Base-by-base conservation (phyloP, 2,329 filamentous ascomycete genomes). In the Aspergillus viridinutans region DNA sequence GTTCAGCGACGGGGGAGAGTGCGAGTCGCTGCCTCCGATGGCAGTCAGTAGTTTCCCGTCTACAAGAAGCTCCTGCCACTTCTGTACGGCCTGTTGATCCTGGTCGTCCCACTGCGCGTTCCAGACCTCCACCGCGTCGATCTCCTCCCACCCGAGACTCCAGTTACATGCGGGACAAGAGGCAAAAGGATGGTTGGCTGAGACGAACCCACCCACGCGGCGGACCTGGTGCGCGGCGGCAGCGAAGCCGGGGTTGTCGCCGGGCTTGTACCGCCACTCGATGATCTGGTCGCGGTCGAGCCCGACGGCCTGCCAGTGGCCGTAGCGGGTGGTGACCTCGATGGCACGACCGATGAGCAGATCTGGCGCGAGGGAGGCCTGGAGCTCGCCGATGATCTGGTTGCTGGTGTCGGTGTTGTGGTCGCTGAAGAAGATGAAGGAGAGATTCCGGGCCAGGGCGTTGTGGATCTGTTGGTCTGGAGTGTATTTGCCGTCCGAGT, bases 361-460 rank as follows among this genome's bases (percentile, higher is more conserved):
- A 29, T 60, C 50, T 7, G 61, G 60, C 17, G 62, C 63, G 14
- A 61, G 14, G 7, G 14, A 32, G 14, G 60, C 58, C 38, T 57
- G 58, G 52, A n/a, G n/a, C n/a, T n/a, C n/a, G 20, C 61, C 64
- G 42, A 59, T 55, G n/a, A 64, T 58, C 43, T 61, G 50, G 54
- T 64, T 64, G 32, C 58, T 56, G 12, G 55, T 59, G 48, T 63
- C 60, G 23, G 64, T 67, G 53, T 67, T 66, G 53, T 67, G 64
- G 14, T 67, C 64, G 20, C 57, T 62, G 54, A 61, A 62, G 61
- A 67, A 67, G 48, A 67, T 60, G 64, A 67, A 67, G 14, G 55
- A 50, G 14, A 67, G 58, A 14, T 63, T 45, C 20, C 52, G 54
- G 8, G 51, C 26, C 28, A 64, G 20, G n/a, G 63, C 63, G 26